Evolutionary conservation across 202 grass and related monocot species (phyloP).

Genomic region (Dendrocalamus latiflorus): DNA sequence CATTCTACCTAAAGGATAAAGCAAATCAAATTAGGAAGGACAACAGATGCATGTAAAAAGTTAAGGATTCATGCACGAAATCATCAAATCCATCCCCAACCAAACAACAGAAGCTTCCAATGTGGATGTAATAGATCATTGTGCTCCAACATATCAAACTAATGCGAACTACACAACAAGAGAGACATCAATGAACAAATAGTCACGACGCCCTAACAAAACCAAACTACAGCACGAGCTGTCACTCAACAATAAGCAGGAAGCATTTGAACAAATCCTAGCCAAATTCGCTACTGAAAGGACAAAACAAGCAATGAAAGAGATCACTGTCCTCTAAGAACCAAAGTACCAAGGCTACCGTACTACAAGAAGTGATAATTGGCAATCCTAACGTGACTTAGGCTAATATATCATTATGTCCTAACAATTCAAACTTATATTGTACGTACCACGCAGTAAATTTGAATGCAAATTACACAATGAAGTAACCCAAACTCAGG

Average conservation of each 20-base stretch:
- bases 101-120: not conserved
- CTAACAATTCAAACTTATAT: not conserved
- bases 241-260: not conserved
- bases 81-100: not conserved
- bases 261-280: conserved; percentile 8
- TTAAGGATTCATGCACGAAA: not conserved
- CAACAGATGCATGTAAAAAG: not conserved
- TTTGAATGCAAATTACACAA: conserved; percentile 22
- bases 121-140: not conserved
- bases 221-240: not conserved
- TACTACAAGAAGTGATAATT: not conserved
- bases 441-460: not conserved
- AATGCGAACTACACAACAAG: not conserved
- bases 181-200: not conserved
- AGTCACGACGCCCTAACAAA: not conserved
- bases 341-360: not conserved
- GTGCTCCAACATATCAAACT: not conserved
- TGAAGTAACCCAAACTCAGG: not conserved
- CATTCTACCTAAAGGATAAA: not conserved
- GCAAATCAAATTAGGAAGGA: not conserved
- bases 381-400: not conserved
- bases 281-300: not conserved
- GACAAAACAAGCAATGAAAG: not conserved
- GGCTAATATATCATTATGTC: not conserved
- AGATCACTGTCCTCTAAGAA: not conserved